A percentile compares a stretch with the other conserved stretches of the same genome.
Evolutionary conservation across 495 filamentous ascomycete genomes (phyloP).

Genomic region (Immersiella caudata): DNA sequence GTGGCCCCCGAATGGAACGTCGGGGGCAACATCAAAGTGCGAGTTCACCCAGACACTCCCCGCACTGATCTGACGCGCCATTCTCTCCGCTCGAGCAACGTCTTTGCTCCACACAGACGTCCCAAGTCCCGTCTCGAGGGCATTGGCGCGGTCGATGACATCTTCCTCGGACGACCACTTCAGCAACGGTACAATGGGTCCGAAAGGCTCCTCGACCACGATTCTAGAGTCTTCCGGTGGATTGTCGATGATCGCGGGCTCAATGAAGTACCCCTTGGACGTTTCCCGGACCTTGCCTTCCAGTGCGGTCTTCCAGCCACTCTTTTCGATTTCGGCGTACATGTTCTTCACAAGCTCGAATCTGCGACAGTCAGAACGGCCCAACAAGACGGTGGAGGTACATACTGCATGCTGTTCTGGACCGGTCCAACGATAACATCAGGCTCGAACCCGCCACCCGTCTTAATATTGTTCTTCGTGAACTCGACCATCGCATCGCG

Average conservation of each 20-base stretch:
- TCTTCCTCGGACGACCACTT: slow-evolving; percentile 58
- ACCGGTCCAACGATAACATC: slow-evolving; percentile 54
- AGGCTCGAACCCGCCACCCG: slow-evolving; percentile 36
- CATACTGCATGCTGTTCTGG: slow-evolving; percentile 63
- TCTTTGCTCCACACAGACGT: slow-evolving; percentile 58
- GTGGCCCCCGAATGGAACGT: slow-evolving; percentile 57
- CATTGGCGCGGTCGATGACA: slow-evolving; percentile 57
- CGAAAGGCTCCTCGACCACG: slow-evolving; percentile 50
- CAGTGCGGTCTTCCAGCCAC: slow-evolving; percentile 38
- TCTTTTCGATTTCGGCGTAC: slow-evolving; percentile 42
- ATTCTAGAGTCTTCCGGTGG: slow-evolving; percentile 46
- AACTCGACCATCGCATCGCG: slow-evolving; percentile 54
- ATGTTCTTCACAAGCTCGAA: slow-evolving; percentile 41
- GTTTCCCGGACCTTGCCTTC: neutral
- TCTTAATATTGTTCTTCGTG: slow-evolving; percentile 51
- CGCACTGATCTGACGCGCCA: slow-evolving; percentile 53
- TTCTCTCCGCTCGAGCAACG: slow-evolving; percentile 47
- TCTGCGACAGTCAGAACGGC: slow-evolving; percentile 10
- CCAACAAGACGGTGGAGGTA: slow-evolving; percentile 21
- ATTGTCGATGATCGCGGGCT: slow-evolving; percentile 47
- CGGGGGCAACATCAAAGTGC: slow-evolving; percentile 40
- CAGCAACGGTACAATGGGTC: slow-evolving; percentile 58
- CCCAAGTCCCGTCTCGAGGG: slow-evolving; percentile 54
- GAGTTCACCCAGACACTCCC: slow-evolving; percentile 62
- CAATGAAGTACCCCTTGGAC: slow-evolving; percentile 40